Percentiles rank a stretch among this genome's conserved stretches.
These are phyloP conservation scores for Ananas comosus DNA, from an alignment of 176 grass and related monocot species.

Conservation along the genomic window DNA sequence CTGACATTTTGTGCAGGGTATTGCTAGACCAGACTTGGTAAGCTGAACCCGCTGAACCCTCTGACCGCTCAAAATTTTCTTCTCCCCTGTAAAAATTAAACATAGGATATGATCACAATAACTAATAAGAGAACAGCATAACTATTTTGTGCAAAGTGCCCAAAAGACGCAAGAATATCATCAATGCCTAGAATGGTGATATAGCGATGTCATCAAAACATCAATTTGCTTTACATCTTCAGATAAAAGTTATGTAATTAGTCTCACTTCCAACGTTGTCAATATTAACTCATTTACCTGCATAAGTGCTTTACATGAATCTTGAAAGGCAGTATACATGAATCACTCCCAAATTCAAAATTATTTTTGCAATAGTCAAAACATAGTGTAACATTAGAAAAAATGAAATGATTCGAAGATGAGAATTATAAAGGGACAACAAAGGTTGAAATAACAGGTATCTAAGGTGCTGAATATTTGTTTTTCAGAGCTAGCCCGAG, in stretches of 20 bases:
- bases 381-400: no score
- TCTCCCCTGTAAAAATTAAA: background rate
- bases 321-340: background rate
- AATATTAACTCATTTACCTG: no score
- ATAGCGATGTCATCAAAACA: background rate
- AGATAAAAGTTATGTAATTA: no score
- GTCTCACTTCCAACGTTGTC: no score
- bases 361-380: no score
- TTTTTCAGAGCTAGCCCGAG: no score
- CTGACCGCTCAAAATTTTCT: background rate
- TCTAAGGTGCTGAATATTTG: no score
- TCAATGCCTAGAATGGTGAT: background rate
- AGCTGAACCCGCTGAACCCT: background rate
- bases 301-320: background rate
- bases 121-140: background rate
- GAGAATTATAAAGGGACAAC: no score
- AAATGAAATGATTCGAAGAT: no score
- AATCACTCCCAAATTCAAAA: background rate
- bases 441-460: no score
- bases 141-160: background rate
- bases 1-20: conserved; percentile 13
- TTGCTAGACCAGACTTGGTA: background rate
- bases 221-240: no score
- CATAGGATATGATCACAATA: background rate
- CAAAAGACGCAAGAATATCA: background rate